These are phyloP conservation scores for Pichia phayaonensis DNA, from an alignment of 805 yeast genomes.

Conservation along the genomic window DNA sequence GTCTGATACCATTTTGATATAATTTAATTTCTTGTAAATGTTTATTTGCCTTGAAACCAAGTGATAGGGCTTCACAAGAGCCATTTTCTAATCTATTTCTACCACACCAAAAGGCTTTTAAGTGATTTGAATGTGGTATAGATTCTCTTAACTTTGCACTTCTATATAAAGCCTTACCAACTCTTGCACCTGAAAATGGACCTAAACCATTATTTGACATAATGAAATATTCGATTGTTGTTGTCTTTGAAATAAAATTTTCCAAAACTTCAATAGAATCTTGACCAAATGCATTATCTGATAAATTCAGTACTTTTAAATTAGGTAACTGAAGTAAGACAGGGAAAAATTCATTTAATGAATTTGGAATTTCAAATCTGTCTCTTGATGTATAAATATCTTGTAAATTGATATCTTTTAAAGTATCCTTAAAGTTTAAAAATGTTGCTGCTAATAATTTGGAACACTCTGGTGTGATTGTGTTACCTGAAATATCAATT, in stretches of 20 bases:
- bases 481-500: conserved; percentile 85
- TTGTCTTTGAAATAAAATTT: conserved; percentile 63
- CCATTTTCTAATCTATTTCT: conserved; percentile 96
- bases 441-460: conserved; percentile 55
- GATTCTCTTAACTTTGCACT: conserved; percentile 46
- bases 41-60: conserved; percentile 76
- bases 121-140: conserved; percentile 30
- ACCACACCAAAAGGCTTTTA: conserved; percentile 91
- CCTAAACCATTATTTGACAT: conserved; percentile 97
- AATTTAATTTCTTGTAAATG: conserved; percentile 60
- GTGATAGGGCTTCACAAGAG: conserved; percentile 74
- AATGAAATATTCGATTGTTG: conserved; percentile 75
- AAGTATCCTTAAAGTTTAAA: conserved; percentile 33
- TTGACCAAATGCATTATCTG: conserved; percentile 96
- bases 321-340: conserved; percentile 63
- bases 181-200: conserved; percentile 92
- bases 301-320: conserved; percentile 66
- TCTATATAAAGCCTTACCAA: conserved; percentile 76
- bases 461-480: conserved; percentile 89
- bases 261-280: conserved; percentile 91
- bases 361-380: conserved; percentile 87
- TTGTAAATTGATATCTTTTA: conserved; percentile 71
- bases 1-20: conserved; percentile 97
- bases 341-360: conserved; percentile 65
- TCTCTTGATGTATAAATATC: conserved; percentile 94